Evolutionary conservation across 331 rosid genomes (phyloP).

Genomic region (Dryas integrifolia): DNA sequence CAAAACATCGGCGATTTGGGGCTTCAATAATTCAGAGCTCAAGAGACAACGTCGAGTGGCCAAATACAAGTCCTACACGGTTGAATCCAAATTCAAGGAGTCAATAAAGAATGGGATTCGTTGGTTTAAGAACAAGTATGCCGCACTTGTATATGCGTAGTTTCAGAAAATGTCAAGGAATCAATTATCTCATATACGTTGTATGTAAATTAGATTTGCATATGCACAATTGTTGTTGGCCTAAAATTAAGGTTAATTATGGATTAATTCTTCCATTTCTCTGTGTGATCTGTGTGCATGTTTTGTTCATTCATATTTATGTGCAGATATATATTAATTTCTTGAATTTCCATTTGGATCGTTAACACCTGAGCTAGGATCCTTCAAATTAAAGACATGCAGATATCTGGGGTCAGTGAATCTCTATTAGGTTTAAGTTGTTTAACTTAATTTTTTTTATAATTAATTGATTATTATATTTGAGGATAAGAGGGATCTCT

Average conservation of each 20-base stretch:
- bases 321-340: too few relatives aligned
- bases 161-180: not conserved
- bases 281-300: not conserved
- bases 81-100: conserved; percentile 18
- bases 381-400: too few relatives aligned
- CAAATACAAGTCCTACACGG: conserved; percentile 22
- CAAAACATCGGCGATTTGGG: not conserved
- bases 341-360: not conserved
- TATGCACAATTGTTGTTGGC: not conserved
- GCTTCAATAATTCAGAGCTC: conserved; percentile 4
- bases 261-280: not conserved
- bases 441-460: too few relatives aligned
- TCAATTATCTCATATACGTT: not conserved
- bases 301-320: not conserved
- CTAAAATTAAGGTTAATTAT: not conserved
- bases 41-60: conserved; percentile 32
- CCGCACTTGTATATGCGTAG: not conserved
- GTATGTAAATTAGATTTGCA: not conserved
- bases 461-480: too few relatives aligned
- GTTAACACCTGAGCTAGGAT: too few relatives aligned
- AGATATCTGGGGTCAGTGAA: too few relatives aligned
- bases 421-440: too few relatives aligned
- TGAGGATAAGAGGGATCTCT: too few relatives aligned
- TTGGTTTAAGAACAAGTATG: conserved; percentile 27
- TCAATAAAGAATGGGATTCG: conserved; percentile 20